These are phyloP conservation scores for Alternaria rosae DNA, from an alignment of 2,329 filamentous ascomycete genomes.

Conservation along the genomic window DNA sequence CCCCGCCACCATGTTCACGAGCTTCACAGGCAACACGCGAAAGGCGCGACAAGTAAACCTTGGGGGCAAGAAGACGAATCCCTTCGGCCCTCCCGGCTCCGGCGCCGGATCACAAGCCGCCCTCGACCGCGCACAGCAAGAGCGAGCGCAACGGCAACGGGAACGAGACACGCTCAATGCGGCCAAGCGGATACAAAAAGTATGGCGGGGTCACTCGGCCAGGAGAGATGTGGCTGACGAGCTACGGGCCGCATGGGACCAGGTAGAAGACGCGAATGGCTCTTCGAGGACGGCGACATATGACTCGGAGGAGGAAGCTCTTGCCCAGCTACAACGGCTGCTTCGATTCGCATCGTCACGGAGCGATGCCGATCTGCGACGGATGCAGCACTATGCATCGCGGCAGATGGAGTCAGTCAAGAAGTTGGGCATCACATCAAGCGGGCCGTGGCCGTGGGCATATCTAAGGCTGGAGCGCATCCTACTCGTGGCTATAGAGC, in stretches of 20 bases:
- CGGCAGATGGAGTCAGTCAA: slow-evolving; percentile 46
- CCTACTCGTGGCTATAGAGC: slow-evolving; percentile 45
- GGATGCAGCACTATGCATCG: slow-evolving; percentile 51
- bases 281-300: slow-evolving; percentile 38
- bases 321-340: slow-evolving; percentile 53
- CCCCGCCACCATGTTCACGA: slow-evolving; percentile 75
- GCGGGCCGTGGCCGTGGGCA: slow-evolving; percentile 50
- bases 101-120: slow-evolving; percentile 75
- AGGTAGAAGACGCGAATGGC: slow-evolving; percentile 30
- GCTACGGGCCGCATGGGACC: slow-evolving; percentile 54
- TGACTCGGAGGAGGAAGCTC: slow-evolving; percentile 47
- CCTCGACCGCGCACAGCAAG: slow-evolving; percentile 84
- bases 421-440: slow-evolving; percentile 27
- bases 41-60: slow-evolving; percentile 93
- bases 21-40: slow-evolving; percentile 87
- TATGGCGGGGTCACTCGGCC: slow-evolving; percentile 79
- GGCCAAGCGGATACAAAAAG: slow-evolving; percentile 74
- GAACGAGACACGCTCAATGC: slow-evolving; percentile 81
- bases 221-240: slow-evolving; percentile 65
- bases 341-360: slow-evolving; percentile 53
- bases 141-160: slow-evolving; percentile 79
- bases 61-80: slow-evolving; percentile 81
- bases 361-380: slow-evolving; percentile 48
- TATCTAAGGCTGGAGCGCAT: slow-evolving; percentile 53
- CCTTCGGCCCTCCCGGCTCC: slow-evolving; percentile 69